phyloP scores from a whole-genome alignment of 495 filamentous ascomycete genomes.

The Ascodesmis nigricans region DNA sequence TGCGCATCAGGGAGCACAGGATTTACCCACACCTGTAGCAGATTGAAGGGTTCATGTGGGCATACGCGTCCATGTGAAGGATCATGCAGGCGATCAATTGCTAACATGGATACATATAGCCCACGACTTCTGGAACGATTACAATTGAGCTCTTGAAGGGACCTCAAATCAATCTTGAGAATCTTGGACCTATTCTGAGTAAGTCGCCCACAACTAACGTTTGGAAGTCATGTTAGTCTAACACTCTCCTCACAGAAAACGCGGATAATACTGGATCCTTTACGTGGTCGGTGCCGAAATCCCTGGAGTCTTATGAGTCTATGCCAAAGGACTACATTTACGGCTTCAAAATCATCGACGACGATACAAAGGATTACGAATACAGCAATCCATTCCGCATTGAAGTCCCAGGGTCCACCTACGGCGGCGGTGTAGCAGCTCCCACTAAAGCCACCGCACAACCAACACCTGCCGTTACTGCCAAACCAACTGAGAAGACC shows the following conservation, averaged over 20 bases:
- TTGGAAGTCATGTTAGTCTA: slow-evolving; percentile 3
- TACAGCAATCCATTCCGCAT: slow-evolving; percentile 19
- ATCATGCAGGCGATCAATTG: no score
- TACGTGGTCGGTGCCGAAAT: slow-evolving; percentile 14
- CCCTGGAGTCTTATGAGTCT: slow-evolving; percentile 12
- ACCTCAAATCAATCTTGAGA: slow-evolving; percentile 12
- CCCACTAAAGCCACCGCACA: not conserved
- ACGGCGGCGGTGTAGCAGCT: no score
- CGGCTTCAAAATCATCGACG: slow-evolving; percentile 18
- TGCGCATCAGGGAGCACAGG: no score
- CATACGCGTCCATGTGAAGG: no score
- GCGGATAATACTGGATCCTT: slow-evolving; percentile 14
- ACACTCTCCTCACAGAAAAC: slow-evolving; percentile 12
- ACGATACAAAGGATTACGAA: slow-evolving; percentile 15
- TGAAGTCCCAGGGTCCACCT: slow-evolving; percentile 12
- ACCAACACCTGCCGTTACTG: not conserved
- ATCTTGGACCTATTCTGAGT: slow-evolving; percentile 17
- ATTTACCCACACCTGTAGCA: no score
- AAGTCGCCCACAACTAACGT: slow-evolving; percentile 5
- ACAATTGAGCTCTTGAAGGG: slow-evolving; percentile 17
- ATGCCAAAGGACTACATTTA: slow-evolving; percentile 18
- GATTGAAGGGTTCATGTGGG: no score
- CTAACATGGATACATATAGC: slow-evolving; percentile 5
- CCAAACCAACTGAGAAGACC: not conserved
- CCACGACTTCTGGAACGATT: slow-evolving; percentile 17